A percentile compares a stretch with the other conserved stretches of the same genome.
Conservation (phyloP, 345 rosid species). For the Camelina hispida region DNA sequence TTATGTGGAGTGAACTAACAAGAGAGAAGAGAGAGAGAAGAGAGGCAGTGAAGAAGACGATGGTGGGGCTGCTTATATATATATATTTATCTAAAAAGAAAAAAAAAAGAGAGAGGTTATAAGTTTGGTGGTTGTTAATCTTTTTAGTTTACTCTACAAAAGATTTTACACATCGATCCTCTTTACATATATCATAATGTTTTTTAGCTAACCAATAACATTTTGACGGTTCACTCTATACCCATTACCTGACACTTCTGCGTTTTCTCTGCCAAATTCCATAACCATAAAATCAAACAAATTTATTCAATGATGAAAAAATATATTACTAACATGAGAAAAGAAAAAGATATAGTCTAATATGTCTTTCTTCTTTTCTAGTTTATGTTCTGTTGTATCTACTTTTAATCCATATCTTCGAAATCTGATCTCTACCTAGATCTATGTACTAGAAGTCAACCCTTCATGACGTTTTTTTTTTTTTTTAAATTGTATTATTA, state of each 20-base stretch:
- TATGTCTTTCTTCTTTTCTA: constrained; percentile 13
- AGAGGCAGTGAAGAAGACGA: constrained; percentile 45
- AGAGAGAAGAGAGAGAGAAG: constrained; percentile 36
- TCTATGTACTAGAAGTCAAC: constrained; percentile 45
- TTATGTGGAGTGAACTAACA: constrained; percentile 50
- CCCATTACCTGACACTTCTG: constrained; percentile 45
- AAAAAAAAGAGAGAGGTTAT: constrained; percentile 45
- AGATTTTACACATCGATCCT: constrained; percentile 39
- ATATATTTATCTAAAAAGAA: constrained; percentile 21
- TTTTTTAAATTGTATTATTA: background rate
- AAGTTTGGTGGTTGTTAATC: constrained; percentile 53
- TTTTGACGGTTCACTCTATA: constrained; percentile 45
- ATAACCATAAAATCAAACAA: constrained; percentile 18
- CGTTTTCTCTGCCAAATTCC: constrained; percentile 43
- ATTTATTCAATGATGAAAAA: constrained; percentile 6
- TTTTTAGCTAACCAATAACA: constrained; percentile 37
- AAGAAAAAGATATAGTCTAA: background rate
- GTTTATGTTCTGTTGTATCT: constrained; percentile 44
- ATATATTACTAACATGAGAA: background rate
- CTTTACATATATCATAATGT: constrained; percentile 33
- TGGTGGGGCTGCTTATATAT: constrained; percentile 50
- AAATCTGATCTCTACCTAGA: constrained; percentile 39
- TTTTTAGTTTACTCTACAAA: constrained; percentile 45
- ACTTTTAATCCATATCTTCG: constrained; percentile 42
- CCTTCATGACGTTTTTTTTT: constrained; percentile 40